A percentile compares a stretch with the other conserved stretches of the same genome.
phyloP scores from a whole-genome alignment of 441 rosid species.

The Jatropha multifida region DNA sequence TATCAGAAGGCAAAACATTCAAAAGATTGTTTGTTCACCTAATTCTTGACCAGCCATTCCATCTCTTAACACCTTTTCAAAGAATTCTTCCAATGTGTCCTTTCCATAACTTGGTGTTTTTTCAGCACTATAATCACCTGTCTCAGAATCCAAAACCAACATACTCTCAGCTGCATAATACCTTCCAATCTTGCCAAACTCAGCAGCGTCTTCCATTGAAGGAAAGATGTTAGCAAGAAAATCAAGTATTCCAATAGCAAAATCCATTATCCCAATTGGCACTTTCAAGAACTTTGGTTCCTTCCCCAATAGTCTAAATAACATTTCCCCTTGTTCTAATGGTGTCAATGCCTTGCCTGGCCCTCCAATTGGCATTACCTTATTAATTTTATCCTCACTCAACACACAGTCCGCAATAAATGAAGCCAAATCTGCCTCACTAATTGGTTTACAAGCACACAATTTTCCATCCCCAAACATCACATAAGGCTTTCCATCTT shows the following conservation, averaged over 20 bases:
- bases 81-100: conserved; percentile 83
- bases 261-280: conserved; percentile 90
- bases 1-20: conserved; percentile 5
- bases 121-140: conserved; percentile 83
- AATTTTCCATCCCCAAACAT: conserved; percentile 94
- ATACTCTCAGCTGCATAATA: conserved; percentile 95
- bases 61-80: conserved; percentile 64
- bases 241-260: conserved; percentile 68
- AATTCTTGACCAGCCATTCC: conserved; percentile 96
- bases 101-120: conserved; percentile 84
- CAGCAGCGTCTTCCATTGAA: conserved; percentile 81
- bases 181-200: conserved; percentile 93
- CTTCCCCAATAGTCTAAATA: conserved; percentile 69
- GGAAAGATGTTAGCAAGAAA: conserved; percentile 72
- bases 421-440: conserved; percentile 82
- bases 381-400: conserved; percentile 68
- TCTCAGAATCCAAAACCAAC: conserved; percentile 77
- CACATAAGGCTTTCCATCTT: conserved; percentile 93
- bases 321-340: conserved; percentile 79
- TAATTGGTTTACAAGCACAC: conserved; percentile 92
- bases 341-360: conserved; percentile 93
- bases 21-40: conserved; percentile 79
- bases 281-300: conserved; percentile 87
- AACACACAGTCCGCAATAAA: conserved; percentile 75
- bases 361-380: conserved; percentile 84